Evolutionary conservation across 768 basidiomycete genomes (phyloP).

Genomic region (Hysterangium stoloniferum): DNA sequence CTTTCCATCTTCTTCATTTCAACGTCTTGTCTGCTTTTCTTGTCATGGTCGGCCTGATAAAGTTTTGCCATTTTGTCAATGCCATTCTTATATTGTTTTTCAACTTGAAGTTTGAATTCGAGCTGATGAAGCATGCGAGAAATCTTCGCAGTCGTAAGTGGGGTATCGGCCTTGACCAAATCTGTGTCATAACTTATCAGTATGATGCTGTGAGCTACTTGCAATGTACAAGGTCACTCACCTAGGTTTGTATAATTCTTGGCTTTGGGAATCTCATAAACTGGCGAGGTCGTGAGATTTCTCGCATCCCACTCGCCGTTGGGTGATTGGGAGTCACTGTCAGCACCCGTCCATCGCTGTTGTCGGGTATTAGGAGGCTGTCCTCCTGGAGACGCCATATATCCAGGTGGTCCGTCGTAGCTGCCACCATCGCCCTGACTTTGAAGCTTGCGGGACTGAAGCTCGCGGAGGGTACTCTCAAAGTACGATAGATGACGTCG

Average conservation of each 20-base stretch:
- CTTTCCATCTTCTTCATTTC: slow-evolving; percentile 89
- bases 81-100: slow-evolving; percentile 95
- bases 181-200: slow-evolving; percentile 34
- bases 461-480: slow-evolving; percentile 74
- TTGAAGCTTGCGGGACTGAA: slow-evolving; percentile 69
- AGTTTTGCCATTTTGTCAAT: slow-evolving; percentile 99
- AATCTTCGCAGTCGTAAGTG: slow-evolving; percentile 92
- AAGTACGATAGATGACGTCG: slow-evolving; percentile 82
- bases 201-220: not conserved
- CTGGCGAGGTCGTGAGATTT: not conserved
- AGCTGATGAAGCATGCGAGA: slow-evolving; percentile 97
- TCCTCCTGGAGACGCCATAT: not conserved
- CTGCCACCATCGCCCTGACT: slow-evolving; percentile 4
- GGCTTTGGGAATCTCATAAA: slow-evolving; percentile 32
- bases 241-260: slow-evolving; percentile 72
- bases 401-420: not conserved
- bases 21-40: slow-evolving; percentile 88
- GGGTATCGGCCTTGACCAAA: slow-evolving; percentile 95
- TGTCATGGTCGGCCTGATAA: slow-evolving; percentile 95
- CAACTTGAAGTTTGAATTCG: slow-evolving; percentile 98
- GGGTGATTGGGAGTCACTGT: not conserved
- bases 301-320: slow-evolving; percentile 8
- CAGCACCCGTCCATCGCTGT: not conserved
- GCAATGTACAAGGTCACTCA: slow-evolving; percentile 10
- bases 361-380: not conserved